Conservation (phyloP, 2,329 filamentous ascomycete genomes). For the Camptophora hylomeconis region DNA sequence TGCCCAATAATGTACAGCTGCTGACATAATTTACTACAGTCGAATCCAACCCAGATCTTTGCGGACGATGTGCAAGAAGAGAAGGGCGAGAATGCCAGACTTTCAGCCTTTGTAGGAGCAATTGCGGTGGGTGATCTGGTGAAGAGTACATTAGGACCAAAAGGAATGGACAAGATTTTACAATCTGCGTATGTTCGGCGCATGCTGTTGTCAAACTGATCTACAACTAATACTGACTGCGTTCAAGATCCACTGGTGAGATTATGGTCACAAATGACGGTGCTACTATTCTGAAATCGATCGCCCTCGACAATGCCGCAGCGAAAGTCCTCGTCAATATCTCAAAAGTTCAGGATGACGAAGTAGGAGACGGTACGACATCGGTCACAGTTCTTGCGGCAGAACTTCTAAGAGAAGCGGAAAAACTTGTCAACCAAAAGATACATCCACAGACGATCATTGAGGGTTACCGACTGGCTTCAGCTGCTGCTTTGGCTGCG, state of each 20-base stretch:
- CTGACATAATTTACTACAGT: no score
- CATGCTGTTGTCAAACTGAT: conserved; percentile 35
- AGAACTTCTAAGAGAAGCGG: conserved; percentile 87
- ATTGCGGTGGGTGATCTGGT: conserved; percentile 96
- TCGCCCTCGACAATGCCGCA: conserved; percentile 94
- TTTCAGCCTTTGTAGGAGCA: conserved; percentile 94
- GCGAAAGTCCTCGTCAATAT: conserved; percentile 98
- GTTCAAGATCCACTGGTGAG: conserved; percentile 84
- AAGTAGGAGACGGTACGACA: conserved; percentile 94
- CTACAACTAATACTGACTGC: conserved; percentile 25
- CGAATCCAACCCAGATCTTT: conserved; percentile 94
- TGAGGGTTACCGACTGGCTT: conserved; percentile 96
- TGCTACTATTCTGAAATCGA: conserved; percentile 94
- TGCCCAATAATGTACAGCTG: no score
- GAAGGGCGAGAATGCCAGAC: conserved; percentile 97
- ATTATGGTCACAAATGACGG: conserved; percentile 99
- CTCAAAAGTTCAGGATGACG: conserved; percentile 97
- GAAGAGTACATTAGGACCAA: conserved; percentile 92
- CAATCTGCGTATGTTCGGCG: no score
- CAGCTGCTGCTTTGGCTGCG: conserved; percentile 70
- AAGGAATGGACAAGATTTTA: conserved; percentile 98
- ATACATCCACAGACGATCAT: conserved; percentile 99
- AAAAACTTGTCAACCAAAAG: conserved; percentile 95
- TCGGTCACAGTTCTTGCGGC: conserved; percentile 94
- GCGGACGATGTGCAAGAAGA: conserved; percentile 93